Evolutionary conservation across 2,329 filamentous ascomycete species (phyloP).

Genomic region (Pseudofabraea citricarpa): DNA sequence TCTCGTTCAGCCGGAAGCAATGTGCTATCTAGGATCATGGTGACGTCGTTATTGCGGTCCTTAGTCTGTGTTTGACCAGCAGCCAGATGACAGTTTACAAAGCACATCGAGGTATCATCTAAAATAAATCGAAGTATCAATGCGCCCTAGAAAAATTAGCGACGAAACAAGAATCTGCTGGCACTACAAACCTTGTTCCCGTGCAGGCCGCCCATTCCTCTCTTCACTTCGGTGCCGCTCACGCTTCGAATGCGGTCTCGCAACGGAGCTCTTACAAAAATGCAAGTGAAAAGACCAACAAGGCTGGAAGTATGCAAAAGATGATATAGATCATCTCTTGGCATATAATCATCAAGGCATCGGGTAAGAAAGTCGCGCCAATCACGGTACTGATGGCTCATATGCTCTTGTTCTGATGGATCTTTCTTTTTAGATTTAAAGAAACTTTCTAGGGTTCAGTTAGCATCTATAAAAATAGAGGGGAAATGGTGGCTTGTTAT

Average conservation of each 20-base stretch:
- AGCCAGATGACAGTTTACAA: constrained; percentile 95
- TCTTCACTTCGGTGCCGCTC: constrained; percentile 79
- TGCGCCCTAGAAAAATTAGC: constrained; percentile 53
- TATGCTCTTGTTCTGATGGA: constrained; percentile 73
- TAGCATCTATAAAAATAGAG: no score
- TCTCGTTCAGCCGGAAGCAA: constrained; percentile 71
- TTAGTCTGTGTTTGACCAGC: constrained; percentile 89
- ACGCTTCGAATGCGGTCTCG: constrained; percentile 73
- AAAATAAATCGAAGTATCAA: constrained; percentile 87
- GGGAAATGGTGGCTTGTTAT: neutral
- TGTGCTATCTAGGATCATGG: constrained; percentile 77
- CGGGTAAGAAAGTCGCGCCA: constrained; percentile 89
- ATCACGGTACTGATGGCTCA: constrained; percentile 95
- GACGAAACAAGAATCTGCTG: neutral
- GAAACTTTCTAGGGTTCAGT: constrained; percentile 58
- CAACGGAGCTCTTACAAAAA: constrained; percentile 83
- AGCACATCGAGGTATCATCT: constrained; percentile 91
- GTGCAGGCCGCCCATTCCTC: constrained; percentile 90
- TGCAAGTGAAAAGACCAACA: constrained; percentile 91
- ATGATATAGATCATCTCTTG: constrained; percentile 71
- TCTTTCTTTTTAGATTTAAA: constrained; percentile 88
- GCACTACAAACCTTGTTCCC: constrained; percentile 69
- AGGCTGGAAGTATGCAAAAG: constrained; percentile 85
- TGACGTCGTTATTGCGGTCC: constrained; percentile 87
- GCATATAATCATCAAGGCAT: constrained; percentile 79